These are phyloP conservation scores for Leccinum rimulosum DNA, from an alignment of 768 basidiomycete genomes.

Conservation along the genomic window DNA sequence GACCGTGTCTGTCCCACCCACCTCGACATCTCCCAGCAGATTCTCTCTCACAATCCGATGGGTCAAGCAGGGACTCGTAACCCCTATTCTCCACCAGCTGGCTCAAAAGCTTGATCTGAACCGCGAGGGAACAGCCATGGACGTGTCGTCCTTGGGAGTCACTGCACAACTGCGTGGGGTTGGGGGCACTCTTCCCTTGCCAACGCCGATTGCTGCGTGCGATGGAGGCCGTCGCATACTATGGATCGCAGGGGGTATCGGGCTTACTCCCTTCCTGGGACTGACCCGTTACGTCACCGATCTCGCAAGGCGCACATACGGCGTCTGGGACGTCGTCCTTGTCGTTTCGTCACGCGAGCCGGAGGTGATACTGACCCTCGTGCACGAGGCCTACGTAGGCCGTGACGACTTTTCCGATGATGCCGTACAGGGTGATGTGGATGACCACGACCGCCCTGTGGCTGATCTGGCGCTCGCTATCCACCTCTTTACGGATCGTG, in stretches of 20 bases:
- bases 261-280: slow-evolving; percentile 61
- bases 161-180: slow-evolving; percentile 50
- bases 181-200: slow-evolving; percentile 44
- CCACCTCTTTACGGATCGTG: slow-evolving; percentile 14
- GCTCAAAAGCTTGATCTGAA: slow-evolving; percentile 15
- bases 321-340: slow-evolving; percentile 44
- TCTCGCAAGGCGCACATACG: slow-evolving; percentile 15
- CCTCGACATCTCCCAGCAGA: slow-evolving; percentile 2
- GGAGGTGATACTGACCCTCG: slow-evolving; percentile 44
- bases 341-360: slow-evolving; percentile 55
- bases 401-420: neutral
- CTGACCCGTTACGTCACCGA: slow-evolving; percentile 37
- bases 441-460: neutral
- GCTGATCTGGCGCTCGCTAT: slow-evolving; percentile 18
- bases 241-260: slow-evolving; percentile 67
- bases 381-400: slow-evolving; percentile 30
- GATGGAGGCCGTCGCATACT: slow-evolving; percentile 35
- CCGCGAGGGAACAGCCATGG: neutral
- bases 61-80: slow-evolving; percentile 53
- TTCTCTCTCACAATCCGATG: slow-evolving; percentile 55
- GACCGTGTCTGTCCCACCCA: slow-evolving; percentile 46
- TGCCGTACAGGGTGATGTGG: neutral
- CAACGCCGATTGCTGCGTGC: slow-evolving; percentile 22
- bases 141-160: slow-evolving; percentile 35
- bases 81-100: slow-evolving; percentile 52